phyloP scores from a whole-genome alignment of 345 rosid genomes.

The Xanthoceras sorbifolium region DNA sequence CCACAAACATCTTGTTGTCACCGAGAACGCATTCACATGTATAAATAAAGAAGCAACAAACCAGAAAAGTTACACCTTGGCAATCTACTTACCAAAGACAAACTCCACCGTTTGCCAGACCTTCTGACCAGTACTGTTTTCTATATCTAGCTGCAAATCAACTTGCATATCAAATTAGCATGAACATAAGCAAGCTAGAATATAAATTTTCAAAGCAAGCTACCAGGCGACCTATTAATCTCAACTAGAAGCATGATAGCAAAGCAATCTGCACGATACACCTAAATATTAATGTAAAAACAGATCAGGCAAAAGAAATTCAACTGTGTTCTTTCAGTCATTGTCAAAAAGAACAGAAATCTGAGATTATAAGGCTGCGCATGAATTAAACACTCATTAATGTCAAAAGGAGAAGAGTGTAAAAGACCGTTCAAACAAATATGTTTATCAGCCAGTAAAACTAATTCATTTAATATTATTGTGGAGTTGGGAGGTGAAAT shows the following conservation, averaged over 20 bases:
- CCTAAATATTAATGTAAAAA: conserved; percentile 1
- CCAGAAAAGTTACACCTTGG: conserved; percentile 1
- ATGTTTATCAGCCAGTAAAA: neutral
- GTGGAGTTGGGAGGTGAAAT: neutral
- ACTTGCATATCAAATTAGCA: conserved; percentile 18
- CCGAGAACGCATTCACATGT: neutral
- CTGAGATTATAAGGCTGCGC: conserved; percentile 4
- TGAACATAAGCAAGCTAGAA: neutral
- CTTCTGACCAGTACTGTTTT: conserved; percentile 80
- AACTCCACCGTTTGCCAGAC: conserved; percentile 89
- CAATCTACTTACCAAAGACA: conserved; percentile 72
- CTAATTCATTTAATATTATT: conserved; percentile 4
- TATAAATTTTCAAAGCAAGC: neutral
- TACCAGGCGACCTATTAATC: neutral
- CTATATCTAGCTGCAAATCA: conserved; percentile 82
- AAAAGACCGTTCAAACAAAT: neutral
- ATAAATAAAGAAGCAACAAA: neutral
- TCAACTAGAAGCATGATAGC: neutral
- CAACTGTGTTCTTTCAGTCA: neutral
- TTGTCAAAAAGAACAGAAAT: neutral
- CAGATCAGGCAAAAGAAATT: neutral
- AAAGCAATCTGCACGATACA: neutral
- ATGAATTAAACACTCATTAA: neutral
- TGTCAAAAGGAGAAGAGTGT: neutral
- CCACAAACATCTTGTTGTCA: neutral